A percentile compares a stretch with the other conserved stretches of the same genome.
phyloP scores from a whole-genome alignment of 2,329 filamentous ascomycete genomes.

The Myriosclerotinia duriaeana region DNA sequence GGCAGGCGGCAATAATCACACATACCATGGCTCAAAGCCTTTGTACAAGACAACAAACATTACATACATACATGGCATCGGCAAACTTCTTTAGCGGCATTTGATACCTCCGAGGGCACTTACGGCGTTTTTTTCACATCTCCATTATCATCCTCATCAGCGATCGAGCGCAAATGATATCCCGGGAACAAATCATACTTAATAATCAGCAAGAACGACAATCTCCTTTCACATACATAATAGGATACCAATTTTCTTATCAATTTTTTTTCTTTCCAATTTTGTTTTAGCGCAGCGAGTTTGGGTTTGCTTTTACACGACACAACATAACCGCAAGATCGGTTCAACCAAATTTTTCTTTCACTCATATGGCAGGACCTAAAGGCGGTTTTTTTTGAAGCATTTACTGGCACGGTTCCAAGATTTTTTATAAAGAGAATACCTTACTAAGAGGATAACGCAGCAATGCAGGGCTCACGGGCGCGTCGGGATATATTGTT shows the following conservation, averaged over 20 bases:
- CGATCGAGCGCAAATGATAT: slow-evolving; percentile 37
- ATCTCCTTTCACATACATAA: slow-evolving; percentile 39
- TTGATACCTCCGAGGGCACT: slow-evolving; percentile 37
- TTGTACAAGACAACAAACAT: slow-evolving; percentile 26
- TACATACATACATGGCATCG: slow-evolving; percentile 24
- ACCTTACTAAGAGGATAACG: slow-evolving; percentile 54
- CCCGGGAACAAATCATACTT: slow-evolving; percentile 34
- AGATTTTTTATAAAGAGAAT: slow-evolving; percentile 41
- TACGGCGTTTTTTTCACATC: slow-evolving; percentile 32
- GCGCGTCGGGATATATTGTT: slow-evolving; percentile 42
- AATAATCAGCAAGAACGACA: slow-evolving; percentile 22
- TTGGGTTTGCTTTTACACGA: slow-evolving; percentile 48
- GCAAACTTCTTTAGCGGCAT: slow-evolving; percentile 39
- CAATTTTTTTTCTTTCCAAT: slow-evolving; percentile 37
- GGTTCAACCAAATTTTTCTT: slow-evolving; percentile 38
- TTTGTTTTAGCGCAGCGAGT: slow-evolving; percentile 54
- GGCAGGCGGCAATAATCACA: slow-evolving; percentile 36
- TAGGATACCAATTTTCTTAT: slow-evolving; percentile 34
- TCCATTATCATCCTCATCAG: slow-evolving; percentile 34
- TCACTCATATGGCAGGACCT: slow-evolving; percentile 39
- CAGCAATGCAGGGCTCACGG: slow-evolving; percentile 60
- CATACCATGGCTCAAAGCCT: slow-evolving; percentile 21
- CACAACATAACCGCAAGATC: slow-evolving; percentile 43
- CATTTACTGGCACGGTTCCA: slow-evolving; percentile 37
- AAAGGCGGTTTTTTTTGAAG: slow-evolving; percentile 36